Evolutionary conservation across 371 early-diverging fungal species (phyloP), one percentile per base, ranked within the genome.

Genomic region (Umbelopsis sp.): DNA sequence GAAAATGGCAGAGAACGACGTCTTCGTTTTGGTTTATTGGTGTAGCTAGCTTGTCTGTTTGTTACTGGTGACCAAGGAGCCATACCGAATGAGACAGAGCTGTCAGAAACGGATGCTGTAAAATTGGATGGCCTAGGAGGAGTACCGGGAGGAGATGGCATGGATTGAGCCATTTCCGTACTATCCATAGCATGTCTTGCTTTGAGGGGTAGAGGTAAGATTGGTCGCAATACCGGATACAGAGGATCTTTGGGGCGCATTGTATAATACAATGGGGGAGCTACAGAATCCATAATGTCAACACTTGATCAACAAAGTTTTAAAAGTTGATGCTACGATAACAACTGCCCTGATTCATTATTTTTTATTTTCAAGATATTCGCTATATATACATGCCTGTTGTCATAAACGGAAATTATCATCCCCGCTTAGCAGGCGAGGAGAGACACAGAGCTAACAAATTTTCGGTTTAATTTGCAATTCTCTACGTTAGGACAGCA

Each of bases 1-100:
- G 92, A 90, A 65, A 86, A 87, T 4, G 93, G 91, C 5, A 92
- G 93, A 18, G 86, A 80, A 12, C 84, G 74, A 16, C 89, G 80
- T 73, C 84, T 81, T 62, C 83, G 74, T 48, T 79, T 81, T 22
- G 9, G 14, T 35, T 51, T 65, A 18, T 65, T 57, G 1, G 57
- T 35, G 35, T 3, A 18, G 25, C 0, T 18, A 5, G 22, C 18
- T 18, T 35, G 57, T 4, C 35, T 35, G 22, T 57, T 16, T 18
- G 29, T 11, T 11, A 16, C 57, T 7, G 35, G 35, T 18, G 57
- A 57, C 57, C 57, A 57, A 18, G 57, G 11, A 7, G 57, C 18
- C 8, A 57, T 57, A 35, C 18, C 12, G 16, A 35, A 57, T 29
- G 57, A 16, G 4, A 3, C 57, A 35, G 57, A 12, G 29, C 3